Evolutionary conservation across 192 early-diverging fungal genomes (phyloP).

Genomic region (Blastocladiella britannica): DNA sequence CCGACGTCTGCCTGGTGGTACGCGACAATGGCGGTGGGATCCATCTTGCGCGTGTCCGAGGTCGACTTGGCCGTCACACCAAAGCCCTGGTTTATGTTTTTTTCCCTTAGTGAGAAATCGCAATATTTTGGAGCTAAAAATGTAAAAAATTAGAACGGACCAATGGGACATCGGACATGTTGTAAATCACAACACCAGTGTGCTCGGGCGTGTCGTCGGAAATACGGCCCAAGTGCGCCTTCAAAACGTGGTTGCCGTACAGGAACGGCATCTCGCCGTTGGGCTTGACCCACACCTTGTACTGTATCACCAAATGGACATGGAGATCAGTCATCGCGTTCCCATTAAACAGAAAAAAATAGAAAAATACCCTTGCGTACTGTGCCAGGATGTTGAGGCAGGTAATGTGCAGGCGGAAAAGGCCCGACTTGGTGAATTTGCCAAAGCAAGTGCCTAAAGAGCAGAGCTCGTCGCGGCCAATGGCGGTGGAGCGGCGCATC

Average conservation of each 20-base stretch:
- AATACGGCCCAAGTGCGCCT: slow-evolving; percentile 88
- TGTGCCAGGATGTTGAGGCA: slow-evolving; percentile 78
- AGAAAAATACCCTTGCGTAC: slow-evolving; percentile 55
- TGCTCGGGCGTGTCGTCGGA: slow-evolving; percentile 98
- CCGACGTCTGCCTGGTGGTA: slow-evolving; percentile 97
- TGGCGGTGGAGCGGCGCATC: slow-evolving; percentile 65
- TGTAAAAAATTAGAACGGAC: slow-evolving; percentile 10
- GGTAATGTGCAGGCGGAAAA: slow-evolving; percentile 90
- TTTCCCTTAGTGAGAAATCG: too few relatives aligned
- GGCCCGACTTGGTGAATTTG: slow-evolving; percentile 93
- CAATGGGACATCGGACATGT: slow-evolving; percentile 82
- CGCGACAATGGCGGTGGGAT: slow-evolving; percentile 81
- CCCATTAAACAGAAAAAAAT: not conserved
- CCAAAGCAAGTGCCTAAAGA: slow-evolving; percentile 95
- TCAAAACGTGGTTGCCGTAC: slow-evolving; percentile 94
- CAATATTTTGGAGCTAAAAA: not conserved
- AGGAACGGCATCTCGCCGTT: slow-evolving; percentile 98
- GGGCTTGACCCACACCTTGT: slow-evolving; percentile 98
- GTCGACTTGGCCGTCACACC: slow-evolving; percentile 90
- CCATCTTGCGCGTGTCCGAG: slow-evolving; percentile 71
- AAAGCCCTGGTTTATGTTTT: slow-evolving; percentile 58
- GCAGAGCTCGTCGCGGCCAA: slow-evolving; percentile 68
- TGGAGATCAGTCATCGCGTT: too few relatives aligned
- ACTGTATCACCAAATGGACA: slow-evolving; percentile 28
- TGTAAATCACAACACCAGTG: slow-evolving; percentile 84